These are phyloP conservation scores for Blepharisma japonicum DNA, from an alignment of 73 alveolate species.

Conservation along the genomic window DNA sequence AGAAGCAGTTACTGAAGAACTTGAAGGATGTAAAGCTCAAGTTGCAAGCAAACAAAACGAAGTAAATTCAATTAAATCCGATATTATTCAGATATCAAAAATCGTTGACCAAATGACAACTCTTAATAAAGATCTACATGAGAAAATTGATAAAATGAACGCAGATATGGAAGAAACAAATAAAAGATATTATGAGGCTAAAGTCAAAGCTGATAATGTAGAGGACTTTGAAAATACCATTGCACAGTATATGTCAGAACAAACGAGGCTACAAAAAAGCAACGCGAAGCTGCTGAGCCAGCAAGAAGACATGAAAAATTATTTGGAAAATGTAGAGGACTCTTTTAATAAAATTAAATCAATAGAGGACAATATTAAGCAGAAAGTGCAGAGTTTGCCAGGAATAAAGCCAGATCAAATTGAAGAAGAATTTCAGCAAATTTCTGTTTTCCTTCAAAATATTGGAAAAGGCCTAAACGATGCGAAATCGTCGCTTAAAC, in stretches of 20 bases:
- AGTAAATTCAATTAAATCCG: neutral
- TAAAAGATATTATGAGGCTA: conserved; percentile 13
- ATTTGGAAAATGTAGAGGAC: conserved; percentile 9
- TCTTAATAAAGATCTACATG: conserved; percentile 5
- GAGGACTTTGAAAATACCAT: neutral
- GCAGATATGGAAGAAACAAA: neutral
- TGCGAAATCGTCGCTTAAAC: neutral
- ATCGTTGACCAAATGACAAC: conserved; percentile 13
- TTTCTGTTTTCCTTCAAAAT: neutral
- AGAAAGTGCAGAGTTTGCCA: neutral
- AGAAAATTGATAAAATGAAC: conserved; percentile 19
- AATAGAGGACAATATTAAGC: neutral
- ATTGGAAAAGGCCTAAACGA: neutral
- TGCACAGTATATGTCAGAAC: neutral
- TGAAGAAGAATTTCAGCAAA: neutral
- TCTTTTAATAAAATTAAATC: neutral
- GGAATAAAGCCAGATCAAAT: neutral
- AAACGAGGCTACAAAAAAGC: neutral
- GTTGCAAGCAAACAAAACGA: neutral
- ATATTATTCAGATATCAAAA: neutral
- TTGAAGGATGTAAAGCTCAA: neutral
- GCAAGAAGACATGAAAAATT: neutral
- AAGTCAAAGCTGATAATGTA: neutral
- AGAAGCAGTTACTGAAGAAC: conserved; percentile 11
- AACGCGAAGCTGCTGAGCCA: neutral